phyloP scores from a whole-genome alignment of 208 protist species.

The Borovskyia barvae region DNA sequence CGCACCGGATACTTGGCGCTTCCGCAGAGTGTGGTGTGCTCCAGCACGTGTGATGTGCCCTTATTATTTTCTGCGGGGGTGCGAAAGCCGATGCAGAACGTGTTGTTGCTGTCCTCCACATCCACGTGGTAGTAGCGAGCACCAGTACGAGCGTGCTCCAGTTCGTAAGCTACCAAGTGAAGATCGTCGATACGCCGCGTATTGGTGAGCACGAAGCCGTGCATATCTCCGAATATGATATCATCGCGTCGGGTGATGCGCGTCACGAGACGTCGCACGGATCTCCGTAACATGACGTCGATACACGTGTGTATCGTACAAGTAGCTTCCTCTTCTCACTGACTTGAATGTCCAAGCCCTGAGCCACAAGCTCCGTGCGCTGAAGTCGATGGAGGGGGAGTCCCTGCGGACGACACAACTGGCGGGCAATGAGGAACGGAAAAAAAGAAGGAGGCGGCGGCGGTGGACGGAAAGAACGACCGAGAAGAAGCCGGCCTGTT shows the following conservation, averaged over 20 bases:
- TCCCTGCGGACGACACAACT: too few relatives aligned
- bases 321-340: too few relatives aligned
- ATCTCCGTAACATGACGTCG: constrained; percentile 51
- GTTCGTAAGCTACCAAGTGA: constrained; percentile 76
- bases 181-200: constrained; percentile 68
- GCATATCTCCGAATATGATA: constrained; percentile 40
- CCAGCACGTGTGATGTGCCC: constrained; percentile 96
- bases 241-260: constrained; percentile 10
- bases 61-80: constrained; percentile 93
- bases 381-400: too few relatives aligned
- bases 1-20: constrained; percentile 94
- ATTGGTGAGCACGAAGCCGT: constrained; percentile 69
- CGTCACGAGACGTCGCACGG: constrained; percentile 25
- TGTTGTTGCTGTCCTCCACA: constrained; percentile 94
- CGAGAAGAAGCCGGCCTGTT: too few relatives aligned
- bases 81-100: constrained; percentile 96
- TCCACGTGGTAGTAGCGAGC: constrained; percentile 93
- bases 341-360: too few relatives aligned
- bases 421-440: too few relatives aligned
- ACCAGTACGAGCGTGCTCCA: constrained; percentile 68
- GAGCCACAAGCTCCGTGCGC: too few relatives aligned
- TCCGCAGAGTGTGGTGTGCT: constrained; percentile 97
- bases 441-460: too few relatives aligned
- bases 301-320: too few relatives aligned
- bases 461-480: too few relatives aligned